A percentile compares a stretch with the other conserved stretches of the same genome.
Evolutionary conservation across 2,329 filamentous ascomycete genomes (phyloP).

Genomic region (Calonectria fujianensis): DNA sequence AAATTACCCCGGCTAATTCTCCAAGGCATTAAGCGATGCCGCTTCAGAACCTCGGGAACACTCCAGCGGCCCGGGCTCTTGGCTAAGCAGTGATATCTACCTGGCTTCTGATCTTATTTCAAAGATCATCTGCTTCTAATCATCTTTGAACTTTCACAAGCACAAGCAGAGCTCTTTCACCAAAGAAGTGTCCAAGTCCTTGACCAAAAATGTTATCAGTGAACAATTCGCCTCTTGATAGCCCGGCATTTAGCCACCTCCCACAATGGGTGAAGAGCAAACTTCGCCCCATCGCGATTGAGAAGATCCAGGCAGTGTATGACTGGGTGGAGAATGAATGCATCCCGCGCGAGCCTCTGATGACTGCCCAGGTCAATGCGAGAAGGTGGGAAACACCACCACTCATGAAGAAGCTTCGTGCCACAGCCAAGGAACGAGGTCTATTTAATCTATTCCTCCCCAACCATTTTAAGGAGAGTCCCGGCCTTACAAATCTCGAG

Average conservation of each 20-base stretch:
- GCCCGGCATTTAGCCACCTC: slow-evolving; percentile 55
- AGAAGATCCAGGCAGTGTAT: slow-evolving; percentile 88
- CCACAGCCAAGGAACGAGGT: slow-evolving; percentile 80
- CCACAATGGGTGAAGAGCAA: slow-evolving; percentile 55
- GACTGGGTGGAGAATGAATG: slow-evolving; percentile 96
- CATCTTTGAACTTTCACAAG: not conserved
- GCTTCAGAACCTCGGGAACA: slow-evolving; percentile 31
- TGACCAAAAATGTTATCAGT: slow-evolving; percentile 25
- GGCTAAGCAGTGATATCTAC: not conserved
- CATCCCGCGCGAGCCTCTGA: slow-evolving; percentile 85
- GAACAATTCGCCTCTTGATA: slow-evolving; percentile 41
- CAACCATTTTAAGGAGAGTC: slow-evolving; percentile 92
- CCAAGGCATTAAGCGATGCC: not conserved
- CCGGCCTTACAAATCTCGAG: slow-evolving; percentile 93
- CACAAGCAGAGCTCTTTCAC: not conserved
- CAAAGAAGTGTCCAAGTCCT: not conserved
- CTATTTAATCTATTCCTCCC: slow-evolving; percentile 97
- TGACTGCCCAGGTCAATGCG: slow-evolving; percentile 82
- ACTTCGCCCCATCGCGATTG: slow-evolving; percentile 72
- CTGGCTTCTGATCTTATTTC: not conserved
- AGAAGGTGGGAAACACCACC: slow-evolving; percentile 86
- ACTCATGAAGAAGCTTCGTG: slow-evolving; percentile 65
- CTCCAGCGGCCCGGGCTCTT: slow-evolving; percentile 26
- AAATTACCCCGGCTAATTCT: slow-evolving; percentile 38
- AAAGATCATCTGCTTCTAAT: not conserved